Base-by-base conservation (phyloP, 1,284 basidiomycete genomes). In the Papiliotrema laurentii region DNA sequence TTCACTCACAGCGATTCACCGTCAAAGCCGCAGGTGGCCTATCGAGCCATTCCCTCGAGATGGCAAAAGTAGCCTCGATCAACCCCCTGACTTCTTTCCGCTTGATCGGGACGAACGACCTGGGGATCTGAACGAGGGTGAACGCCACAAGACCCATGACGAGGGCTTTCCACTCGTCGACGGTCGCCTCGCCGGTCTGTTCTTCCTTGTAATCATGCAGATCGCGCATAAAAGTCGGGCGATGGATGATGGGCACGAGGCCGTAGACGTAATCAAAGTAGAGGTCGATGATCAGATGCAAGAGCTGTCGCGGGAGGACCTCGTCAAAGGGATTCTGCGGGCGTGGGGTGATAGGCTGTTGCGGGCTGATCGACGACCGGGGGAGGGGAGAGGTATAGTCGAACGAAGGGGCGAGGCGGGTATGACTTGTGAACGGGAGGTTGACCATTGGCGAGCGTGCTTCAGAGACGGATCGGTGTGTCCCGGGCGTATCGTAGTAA, bases 251-350 rank as follows among this genome's bases (percentile, higher is more conserved):
- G 5, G 88, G 89, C 7, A 85, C 87, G 41, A 90, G 59, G 26
- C 87, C 85, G 68, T 89, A 89, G 39, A 90, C 85, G 66, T 88
- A 90, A 70, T 90, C 88, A 66, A 90, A 90, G 75, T 88, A 91
- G 21, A 90, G 79, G 27, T 84, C 80, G 55, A 90, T 83, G 59
- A 90, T 85, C 53, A 55, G 62, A 31, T 55, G 51, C 10, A 72
- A 56, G 14, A 66, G 39, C 2, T 55, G 53, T 7, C 71, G 57
- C 1, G 69, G 68, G 2, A 74, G 45, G 33, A 72, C 47, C 14
- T 55, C 50, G 33, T 74, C 71, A 38, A 74, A 48, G 0, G 69
- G 66, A 40, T 72, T 73, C 6, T 37, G 10, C 2, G 58, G 54
- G n/a, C n/a, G n/a, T n/a, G n/a, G n/a, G n/a, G 22, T 41, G 37